Evolutionary conservation across 176 grass and related monocot species (phyloP).

Genomic region (Musa itinerans): DNA sequence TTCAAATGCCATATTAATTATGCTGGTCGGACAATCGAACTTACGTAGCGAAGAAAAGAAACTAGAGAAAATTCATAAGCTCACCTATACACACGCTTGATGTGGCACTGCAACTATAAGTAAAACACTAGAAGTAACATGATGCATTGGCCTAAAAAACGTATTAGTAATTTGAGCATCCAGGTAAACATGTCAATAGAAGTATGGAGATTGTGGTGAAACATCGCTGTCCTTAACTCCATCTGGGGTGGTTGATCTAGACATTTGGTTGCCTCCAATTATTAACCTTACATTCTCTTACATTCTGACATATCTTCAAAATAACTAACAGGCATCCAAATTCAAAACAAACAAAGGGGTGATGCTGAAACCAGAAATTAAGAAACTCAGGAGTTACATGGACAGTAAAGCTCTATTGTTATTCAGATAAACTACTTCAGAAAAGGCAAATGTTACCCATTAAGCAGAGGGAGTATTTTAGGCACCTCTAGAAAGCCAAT

Average conservation of each 20-base stretch:
- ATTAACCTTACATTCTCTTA: constrained; percentile 51
- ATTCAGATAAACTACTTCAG: constrained; percentile 33
- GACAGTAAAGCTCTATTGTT: constrained; percentile 30
- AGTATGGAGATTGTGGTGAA: neutral
- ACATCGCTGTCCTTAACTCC: neutral
- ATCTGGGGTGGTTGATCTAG: neutral
- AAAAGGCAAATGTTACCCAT: constrained; percentile 28
- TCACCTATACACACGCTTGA: too few relatives aligned
- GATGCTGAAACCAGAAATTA: constrained; percentile 45
- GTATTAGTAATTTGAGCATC: neutral
- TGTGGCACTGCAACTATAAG: too few relatives aligned
- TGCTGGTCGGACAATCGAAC: too few relatives aligned
- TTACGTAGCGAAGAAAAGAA: too few relatives aligned
- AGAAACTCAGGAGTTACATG: constrained; percentile 46
- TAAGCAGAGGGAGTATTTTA: constrained; percentile 15
- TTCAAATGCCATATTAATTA: too few relatives aligned
- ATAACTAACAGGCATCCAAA: constrained; percentile 39
- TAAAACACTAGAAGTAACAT: too few relatives aligned
- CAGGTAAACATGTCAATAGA: neutral
- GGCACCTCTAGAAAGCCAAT: neutral
- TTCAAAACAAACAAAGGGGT: constrained; percentile 53
- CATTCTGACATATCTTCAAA: constrained; percentile 45
- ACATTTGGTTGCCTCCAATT: constrained; percentile 22
- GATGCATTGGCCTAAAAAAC: too few relatives aligned
- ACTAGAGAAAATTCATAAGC: too few relatives aligned